A percentile compares a stretch with the other conserved stretches of the same genome.
phyloP scores from a whole-genome alignment of 208 protist species.

The Wallacemonas collosoma region DNA sequence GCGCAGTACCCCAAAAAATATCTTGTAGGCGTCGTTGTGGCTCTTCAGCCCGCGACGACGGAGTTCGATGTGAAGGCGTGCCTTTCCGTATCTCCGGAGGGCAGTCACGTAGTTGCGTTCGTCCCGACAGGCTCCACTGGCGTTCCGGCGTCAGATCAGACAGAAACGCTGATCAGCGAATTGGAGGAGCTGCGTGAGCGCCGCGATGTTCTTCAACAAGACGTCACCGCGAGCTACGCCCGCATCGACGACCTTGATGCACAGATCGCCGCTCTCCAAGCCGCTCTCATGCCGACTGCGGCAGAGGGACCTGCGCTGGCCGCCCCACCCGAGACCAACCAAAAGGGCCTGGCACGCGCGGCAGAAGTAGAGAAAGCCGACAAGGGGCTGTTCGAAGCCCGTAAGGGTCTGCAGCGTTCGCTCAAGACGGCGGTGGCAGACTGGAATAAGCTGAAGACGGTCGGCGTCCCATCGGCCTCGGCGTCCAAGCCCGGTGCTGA shows the following conservation, averaged over 20 bases:
- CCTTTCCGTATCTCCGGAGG: constrained; percentile 9
- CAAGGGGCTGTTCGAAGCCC: constrained; percentile 23
- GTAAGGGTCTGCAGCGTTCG: constrained; percentile 25
- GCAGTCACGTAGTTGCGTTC: not conserved
- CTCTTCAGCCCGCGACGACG: constrained; percentile 19
- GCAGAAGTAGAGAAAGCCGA: constrained; percentile 18
- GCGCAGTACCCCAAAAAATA: not conserved
- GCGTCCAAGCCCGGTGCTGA: not conserved
- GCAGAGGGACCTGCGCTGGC: not conserved
- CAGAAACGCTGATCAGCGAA: constrained; percentile 15
- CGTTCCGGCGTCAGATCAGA: not conserved
- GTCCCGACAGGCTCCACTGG: not conserved
- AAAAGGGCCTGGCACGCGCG: not conserved
- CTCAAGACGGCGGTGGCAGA: constrained; percentile 12
- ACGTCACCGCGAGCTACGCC: constrained; percentile 33
- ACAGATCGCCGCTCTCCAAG: not conserved
- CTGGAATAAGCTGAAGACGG: constrained; percentile 1
- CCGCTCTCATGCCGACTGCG: not conserved
- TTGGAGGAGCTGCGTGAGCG: constrained; percentile 37
- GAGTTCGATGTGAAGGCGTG: not conserved
- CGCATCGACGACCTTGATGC: constrained; percentile 35
- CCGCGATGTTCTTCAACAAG: constrained; percentile 24
- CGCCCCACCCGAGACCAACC: not conserved
- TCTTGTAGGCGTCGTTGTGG: constrained; percentile 3
- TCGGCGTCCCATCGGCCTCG: not conserved